These are phyloP conservation scores for Nakazawaea peltata DNA, from an alignment of 805 yeast species.

Conservation along the genomic window DNA sequence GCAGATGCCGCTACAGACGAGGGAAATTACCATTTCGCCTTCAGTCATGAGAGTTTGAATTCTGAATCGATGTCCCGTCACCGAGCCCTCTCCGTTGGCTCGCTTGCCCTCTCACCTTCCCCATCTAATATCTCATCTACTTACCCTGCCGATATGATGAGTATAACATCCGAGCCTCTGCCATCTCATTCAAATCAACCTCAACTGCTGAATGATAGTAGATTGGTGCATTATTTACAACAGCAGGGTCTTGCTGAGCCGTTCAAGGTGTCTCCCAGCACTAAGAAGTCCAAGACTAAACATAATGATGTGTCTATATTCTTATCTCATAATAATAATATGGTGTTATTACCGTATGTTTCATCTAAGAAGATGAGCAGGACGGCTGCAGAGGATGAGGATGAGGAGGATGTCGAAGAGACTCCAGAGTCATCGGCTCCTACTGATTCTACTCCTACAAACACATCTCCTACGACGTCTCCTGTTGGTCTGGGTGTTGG, in stretches of 20 bases:
- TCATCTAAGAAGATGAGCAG: constrained; percentile 18
- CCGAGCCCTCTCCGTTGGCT: too few relatives aligned
- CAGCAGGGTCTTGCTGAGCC: constrained; percentile 9
- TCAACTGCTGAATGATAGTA: too few relatives aligned
- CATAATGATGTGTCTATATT: constrained; percentile 12
- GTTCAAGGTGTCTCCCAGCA: background rate
- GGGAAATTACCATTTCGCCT: too few relatives aligned
- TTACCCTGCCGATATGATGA: too few relatives aligned
- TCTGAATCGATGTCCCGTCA: too few relatives aligned
- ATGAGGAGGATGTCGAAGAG: constrained; percentile 18
- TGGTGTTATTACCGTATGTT: constrained; percentile 24
- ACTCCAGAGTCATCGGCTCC: constrained; percentile 3
- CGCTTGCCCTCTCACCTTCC: constrained; percentile 4
- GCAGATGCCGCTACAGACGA: too few relatives aligned
- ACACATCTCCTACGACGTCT: background rate
- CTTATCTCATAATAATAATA: constrained; percentile 24
- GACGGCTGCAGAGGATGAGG: constrained; percentile 14
- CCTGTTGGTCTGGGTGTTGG: constrained; percentile 10
- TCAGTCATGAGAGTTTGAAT: too few relatives aligned
- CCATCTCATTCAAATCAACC: too few relatives aligned
- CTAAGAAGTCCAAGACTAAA: background rate
- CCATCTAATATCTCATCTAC: constrained; percentile 4
- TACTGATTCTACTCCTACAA: background rate
- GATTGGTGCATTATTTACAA: constrained; percentile 1
- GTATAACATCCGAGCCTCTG: too few relatives aligned